Evolutionary conservation across 2,329 filamentous ascomycete genomes (phyloP), one percentile per base, ranked within the genome.

Genomic region (Apiospora pterosperma): DNA sequence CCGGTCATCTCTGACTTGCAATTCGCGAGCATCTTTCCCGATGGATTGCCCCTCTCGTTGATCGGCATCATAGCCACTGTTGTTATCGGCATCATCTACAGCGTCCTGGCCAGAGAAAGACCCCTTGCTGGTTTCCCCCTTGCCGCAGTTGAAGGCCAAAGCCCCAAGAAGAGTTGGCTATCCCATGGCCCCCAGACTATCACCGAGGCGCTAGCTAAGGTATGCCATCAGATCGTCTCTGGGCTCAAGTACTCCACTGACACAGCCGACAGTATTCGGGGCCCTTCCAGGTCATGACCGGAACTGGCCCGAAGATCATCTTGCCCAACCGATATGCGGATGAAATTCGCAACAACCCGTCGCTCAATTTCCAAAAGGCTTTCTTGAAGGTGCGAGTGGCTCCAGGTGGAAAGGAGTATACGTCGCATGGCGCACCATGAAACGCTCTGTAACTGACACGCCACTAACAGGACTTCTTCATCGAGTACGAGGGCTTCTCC

Each of bases 291-390:
- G 64, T 76, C 44, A 72, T 76, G 65, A 73, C 73, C 1, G 72
- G 73, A 23, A 74, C 73, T 0, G 74, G 74, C 4, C 74, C 73
- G 2, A 76, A 74, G 64, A 74, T 76, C 63, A 63, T 77, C 36
- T 36, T 77, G 52, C 75, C 76, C 2, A 76, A 74, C 36, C 69
- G 64, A 38, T 73, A 71, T 48, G 74, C 74, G 11, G 74, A 79
- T 25, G 77, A 79, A 67, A 66, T 77, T 21, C 75, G 76, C 55
- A 78, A 75, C 67, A 69, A 76, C 34, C 73, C 74, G 1, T 65
- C 68, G 21, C 66, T 79, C 58, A 70, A 73, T 65, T 77, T 79
- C 60, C 67, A 73, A 44, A 73, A 72, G 48, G 74, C 75, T 7
- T 77, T 79, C 55, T 62, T 68, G n/a, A 75, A 73, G 62, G 77